phyloP scores from a whole-genome alignment of 345 rosid species.

The Triadica sebifera region DNA sequence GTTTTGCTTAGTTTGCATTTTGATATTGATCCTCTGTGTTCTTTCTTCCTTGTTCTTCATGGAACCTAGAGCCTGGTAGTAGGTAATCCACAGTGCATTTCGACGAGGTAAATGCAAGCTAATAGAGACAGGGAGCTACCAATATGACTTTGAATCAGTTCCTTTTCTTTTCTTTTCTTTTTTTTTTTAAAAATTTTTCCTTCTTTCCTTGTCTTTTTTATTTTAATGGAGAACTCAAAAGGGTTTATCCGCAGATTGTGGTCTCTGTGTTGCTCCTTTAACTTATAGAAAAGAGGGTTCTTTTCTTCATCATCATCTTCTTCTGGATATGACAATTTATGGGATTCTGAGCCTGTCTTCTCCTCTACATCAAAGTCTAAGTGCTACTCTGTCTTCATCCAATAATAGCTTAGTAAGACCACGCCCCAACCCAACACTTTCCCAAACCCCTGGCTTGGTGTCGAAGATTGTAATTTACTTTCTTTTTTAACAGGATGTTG shows the following conservation, averaged over 20 bases:
- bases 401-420: not conserved
- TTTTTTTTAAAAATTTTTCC: not conserved
- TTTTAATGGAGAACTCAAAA: not conserved
- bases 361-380: constrained; percentile 21
- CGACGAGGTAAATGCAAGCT: no score
- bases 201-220: not conserved
- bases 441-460: not conserved
- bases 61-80: no score
- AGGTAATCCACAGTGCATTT: no score
- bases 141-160: no score
- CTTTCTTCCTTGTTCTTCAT: no score
- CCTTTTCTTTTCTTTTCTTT: not conserved
- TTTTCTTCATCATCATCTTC: no score
- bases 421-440: not conserved
- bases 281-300: no score
- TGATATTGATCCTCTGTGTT: no score
- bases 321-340: constrained; percentile 6
- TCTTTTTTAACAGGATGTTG: constrained; percentile 18
- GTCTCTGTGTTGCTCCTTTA: no score
- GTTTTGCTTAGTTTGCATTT: no score
- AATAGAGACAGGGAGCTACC: no score
- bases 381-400: constrained; percentile 28
- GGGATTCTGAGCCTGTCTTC: constrained; percentile 29
- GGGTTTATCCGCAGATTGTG: no score
- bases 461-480: constrained; percentile 1